phyloP scores from a whole-genome alignment of 768 basidiomycete species.

The Tulasnella sp. region DNA sequence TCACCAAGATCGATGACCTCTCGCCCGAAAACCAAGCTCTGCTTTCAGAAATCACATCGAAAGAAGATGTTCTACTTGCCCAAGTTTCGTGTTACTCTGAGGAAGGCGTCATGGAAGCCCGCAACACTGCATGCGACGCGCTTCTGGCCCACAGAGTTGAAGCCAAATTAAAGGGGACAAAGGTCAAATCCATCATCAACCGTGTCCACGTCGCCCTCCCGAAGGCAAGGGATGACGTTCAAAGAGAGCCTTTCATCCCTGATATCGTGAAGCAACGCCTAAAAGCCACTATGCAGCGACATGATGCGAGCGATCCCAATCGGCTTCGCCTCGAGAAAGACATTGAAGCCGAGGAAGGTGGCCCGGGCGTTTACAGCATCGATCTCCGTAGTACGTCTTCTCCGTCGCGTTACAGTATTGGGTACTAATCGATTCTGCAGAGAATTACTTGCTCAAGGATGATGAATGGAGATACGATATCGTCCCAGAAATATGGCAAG shows the following conservation, averaged over 20 bases:
- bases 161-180: constrained; percentile 82
- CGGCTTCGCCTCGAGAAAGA: constrained; percentile 63
- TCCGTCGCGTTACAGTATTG: background rate
- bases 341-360: constrained; percentile 73
- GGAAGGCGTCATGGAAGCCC: constrained; percentile 94
- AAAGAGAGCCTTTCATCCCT: constrained; percentile 79
- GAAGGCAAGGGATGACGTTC: constrained; percentile 78
- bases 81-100: constrained; percentile 92
- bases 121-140: constrained; percentile 90
- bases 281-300: constrained; percentile 46
- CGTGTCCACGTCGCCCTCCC: constrained; percentile 93
- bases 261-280: constrained; percentile 45
- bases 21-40: constrained; percentile 58
- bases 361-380: constrained; percentile 82
- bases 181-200: constrained; percentile 86
- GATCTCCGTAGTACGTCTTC: constrained; percentile 67
- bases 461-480: constrained; percentile 91
- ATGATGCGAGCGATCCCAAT: constrained; percentile 79
- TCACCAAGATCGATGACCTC: constrained; percentile 78
- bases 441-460: constrained; percentile 79
- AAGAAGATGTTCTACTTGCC: constrained; percentile 57
- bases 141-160: constrained; percentile 92
- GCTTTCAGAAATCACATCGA: constrained; percentile 75
- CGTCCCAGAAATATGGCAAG: constrained; percentile 98
- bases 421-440: constrained; percentile 32